Evolutionary conservation across 495 filamentous ascomycete species (phyloP), one percentile per base, ranked within the genome.

Genomic region (Penicillium antarcticum): DNA sequence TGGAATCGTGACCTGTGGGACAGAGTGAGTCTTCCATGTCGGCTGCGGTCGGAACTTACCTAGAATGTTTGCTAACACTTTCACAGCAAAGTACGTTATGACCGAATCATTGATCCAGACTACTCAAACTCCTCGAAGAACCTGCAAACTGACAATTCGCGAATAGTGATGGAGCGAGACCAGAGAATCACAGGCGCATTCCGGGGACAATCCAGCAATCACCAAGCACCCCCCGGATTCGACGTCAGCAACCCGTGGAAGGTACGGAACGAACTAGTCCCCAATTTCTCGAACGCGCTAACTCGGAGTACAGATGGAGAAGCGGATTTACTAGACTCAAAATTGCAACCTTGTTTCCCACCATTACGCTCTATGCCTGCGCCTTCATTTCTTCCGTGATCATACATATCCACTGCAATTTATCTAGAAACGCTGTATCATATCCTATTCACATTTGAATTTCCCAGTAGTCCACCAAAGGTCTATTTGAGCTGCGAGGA

Each of bases 231-330:
- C 13, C 73, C 79, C 35, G 92, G 91, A 32, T 99, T 95, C 75
- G 92, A 96, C 63, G 58, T 96, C 61, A 97, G 86, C 80, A 96
- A 96, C 70, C 87, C 90, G 24, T 99, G 95, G 95, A 92, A 82
- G 81, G 87, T 89, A 79, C 42, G 75, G 50, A 53, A 36, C n/a
- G 16, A 21, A 11, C 12, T 11, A 3, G 14, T 17, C 12, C 18
- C 23, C 17, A 8, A 16, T 11, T 42, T 31, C n/a, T 1, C 3
- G 19, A 14, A 40, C 19, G 43, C 42, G 48, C 61, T 65, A 45
- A 68, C 42, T 24, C 7, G 5, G 19, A 13, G 14, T 18, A 32
- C 52, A 74, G 71, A 42, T 74, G 52, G 72, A 75, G 57, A 73
- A 68, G 53, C 69, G 70, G 54, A 69, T 73, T 12, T 73, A 58